These are phyloP conservation scores for Eucalyptus viminalis DNA, from an alignment of 345 rosid genomes.

Conservation along the genomic window DNA sequence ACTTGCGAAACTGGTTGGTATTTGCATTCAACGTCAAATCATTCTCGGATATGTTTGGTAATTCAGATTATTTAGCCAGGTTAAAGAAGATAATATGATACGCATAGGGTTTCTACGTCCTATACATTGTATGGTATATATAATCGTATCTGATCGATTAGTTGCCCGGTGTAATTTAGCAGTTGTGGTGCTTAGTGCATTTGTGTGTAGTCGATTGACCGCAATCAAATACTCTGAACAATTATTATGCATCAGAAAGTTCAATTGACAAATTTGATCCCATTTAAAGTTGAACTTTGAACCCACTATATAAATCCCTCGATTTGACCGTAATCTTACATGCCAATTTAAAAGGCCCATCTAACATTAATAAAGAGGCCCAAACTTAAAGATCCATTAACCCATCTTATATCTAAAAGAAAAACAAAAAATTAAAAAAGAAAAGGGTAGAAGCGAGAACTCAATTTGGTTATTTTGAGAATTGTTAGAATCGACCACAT, in stretches of 20 bases:
- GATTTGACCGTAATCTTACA: not conserved
- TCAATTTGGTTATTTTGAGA: not conserved
- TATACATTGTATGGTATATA: not conserved
- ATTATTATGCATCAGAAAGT: not conserved
- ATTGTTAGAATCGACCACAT: not conserved
- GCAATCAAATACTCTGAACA: not conserved
- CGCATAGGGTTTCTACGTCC: not conserved
- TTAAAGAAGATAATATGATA: not conserved
- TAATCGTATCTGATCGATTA: not conserved
- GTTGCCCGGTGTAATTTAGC: not conserved
- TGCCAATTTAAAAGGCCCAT: not conserved
- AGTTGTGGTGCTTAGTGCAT: not conserved
- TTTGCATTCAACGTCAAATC: not conserved
- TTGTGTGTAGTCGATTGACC: not conserved
- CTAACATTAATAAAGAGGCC: not conserved
- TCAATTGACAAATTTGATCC: not conserved
- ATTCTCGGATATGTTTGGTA: not conserved
- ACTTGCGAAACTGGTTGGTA: not conserved
- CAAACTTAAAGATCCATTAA: not conserved
- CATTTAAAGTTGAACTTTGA: not conserved
- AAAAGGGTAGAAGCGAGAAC: not conserved
- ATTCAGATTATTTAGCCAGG: not conserved
- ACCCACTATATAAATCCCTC: not conserved
- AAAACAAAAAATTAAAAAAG: not conserved
- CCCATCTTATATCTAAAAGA: not conserved